These are phyloP conservation scores for Infundibulicybe gibba DNA, from an alignment of 768 basidiomycete species.

Conservation along the genomic window DNA sequence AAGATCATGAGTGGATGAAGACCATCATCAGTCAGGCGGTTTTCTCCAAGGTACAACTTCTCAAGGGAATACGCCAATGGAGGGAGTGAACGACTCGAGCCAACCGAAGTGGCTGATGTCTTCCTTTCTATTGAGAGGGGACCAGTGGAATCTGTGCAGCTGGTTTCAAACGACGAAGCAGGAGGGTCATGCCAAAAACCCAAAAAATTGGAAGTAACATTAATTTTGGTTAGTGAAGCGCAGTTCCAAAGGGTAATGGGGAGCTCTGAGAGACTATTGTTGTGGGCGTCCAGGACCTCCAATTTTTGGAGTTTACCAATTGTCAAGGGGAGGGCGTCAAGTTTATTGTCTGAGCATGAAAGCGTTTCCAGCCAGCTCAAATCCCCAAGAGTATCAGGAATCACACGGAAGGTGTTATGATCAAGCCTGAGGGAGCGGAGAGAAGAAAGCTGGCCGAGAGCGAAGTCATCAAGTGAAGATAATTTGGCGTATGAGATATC, in stretches of 20 bases:
- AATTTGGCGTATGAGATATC: slow-evolving; percentile 89
- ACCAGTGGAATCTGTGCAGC: not conserved
- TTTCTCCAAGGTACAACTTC: slow-evolving; percentile 87
- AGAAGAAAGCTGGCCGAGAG: slow-evolving; percentile 68
- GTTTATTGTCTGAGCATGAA: slow-evolving; percentile 88
- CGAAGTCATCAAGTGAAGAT: slow-evolving; percentile 72
- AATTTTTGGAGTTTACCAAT: slow-evolving; percentile 78
- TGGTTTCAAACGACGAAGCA: slow-evolving; percentile 13
- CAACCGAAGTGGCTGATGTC: slow-evolving; percentile 27
- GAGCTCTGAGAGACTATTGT: slow-evolving; percentile 80
- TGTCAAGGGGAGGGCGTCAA: slow-evolving; percentile 69
- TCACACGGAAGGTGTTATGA: slow-evolving; percentile 79
- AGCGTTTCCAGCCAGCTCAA: slow-evolving; percentile 68
- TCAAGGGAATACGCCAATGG: slow-evolving; percentile 72
- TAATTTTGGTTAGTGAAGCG: slow-evolving; percentile 64
- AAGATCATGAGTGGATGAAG: slow-evolving; percentile 74
- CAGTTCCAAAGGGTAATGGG: slow-evolving; percentile 85
- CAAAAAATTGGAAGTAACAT: slow-evolving; percentile 86
- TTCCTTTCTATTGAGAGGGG: slow-evolving; percentile 25
- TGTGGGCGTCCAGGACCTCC: slow-evolving; percentile 80
- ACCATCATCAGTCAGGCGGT: slow-evolving; percentile 76
- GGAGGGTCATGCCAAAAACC: slow-evolving; percentile 69
- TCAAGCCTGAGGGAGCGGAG: slow-evolving; percentile 74
- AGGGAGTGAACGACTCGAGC: slow-evolving; percentile 31
- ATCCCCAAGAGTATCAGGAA: slow-evolving; percentile 82